These are phyloP conservation scores for Penicillium sp. DNA, from an alignment of 2,329 filamentous ascomycete species.

Conservation along the genomic window DNA sequence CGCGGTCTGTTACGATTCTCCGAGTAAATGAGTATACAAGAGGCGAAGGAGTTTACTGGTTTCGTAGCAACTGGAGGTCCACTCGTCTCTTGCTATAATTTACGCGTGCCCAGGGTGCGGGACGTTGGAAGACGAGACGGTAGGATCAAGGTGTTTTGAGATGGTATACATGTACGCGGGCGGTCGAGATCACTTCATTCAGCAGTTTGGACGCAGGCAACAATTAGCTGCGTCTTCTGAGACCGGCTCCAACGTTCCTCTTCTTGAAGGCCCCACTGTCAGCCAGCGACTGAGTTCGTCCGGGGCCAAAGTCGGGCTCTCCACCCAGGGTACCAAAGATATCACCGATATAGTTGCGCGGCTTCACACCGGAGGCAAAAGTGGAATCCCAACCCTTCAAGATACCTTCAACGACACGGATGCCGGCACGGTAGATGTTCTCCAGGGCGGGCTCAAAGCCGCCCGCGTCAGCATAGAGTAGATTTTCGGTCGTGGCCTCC, in stretches of 20 bases:
- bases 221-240: conserved; percentile 10
- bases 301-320: conserved; percentile 60
- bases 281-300: conserved; percentile 16
- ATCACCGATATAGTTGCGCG: conserved; percentile 67
- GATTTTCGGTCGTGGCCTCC: conserved; percentile 56
- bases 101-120: no score
- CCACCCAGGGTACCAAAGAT: conserved; percentile 69
- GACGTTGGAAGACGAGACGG: background rate
- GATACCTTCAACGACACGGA: conserved; percentile 65
- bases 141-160: background rate
- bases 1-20: no score
- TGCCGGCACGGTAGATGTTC: conserved; percentile 66
- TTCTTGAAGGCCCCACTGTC: conserved; percentile 25
- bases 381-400: conserved; percentile 59
- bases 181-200: background rate
- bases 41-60: no score
- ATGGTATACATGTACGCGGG: background rate
- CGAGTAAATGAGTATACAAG: no score
- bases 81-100: conserved; percentile 43
- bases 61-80: no score
- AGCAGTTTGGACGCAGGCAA: background rate
- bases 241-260: conserved; percentile 6
- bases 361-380: conserved; percentile 57
- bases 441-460: conserved; percentile 62
- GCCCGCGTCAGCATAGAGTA: conserved; percentile 61